These are phyloP conservation scores for Basidiobolus heterosporus DNA, from an alignment of 371 early-diverging fungal species.

Conservation along the genomic window DNA sequence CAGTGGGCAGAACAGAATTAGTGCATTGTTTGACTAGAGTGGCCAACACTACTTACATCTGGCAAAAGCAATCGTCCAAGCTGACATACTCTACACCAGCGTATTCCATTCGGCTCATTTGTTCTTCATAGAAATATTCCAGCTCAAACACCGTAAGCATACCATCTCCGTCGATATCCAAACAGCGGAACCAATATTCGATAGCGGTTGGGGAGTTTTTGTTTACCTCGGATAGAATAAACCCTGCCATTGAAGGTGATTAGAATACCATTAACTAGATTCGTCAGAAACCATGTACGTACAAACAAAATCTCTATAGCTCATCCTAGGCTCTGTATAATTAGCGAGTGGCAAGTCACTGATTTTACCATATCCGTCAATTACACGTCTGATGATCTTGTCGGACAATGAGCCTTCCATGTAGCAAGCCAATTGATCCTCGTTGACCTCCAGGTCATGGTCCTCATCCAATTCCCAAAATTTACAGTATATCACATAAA, in stretches of 20 bases:
- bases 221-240: conserved; percentile 73
- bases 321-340: neutral
- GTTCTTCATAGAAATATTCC: conserved; percentile 67
- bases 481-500: conserved; percentile 90
- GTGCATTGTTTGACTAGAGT: neutral
- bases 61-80: conserved; percentile 53
- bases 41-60: conserved; percentile 24
- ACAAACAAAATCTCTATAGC: too few relatives aligned
- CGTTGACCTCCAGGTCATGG: conserved; percentile 43
- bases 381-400: conserved; percentile 4
- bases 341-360: conserved; percentile 11
- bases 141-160: conserved; percentile 69
- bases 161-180: conserved; percentile 85
- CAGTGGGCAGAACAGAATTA: neutral
- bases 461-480: conserved; percentile 80
- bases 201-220: conserved; percentile 48
- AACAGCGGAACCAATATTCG: conserved; percentile 86
- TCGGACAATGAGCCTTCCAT: conserved; percentile 9
- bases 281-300: conserved; percentile 7
- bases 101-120: conserved; percentile 43
- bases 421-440: conserved; percentile 42
- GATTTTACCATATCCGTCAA: too few relatives aligned
- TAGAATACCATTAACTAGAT: conserved; percentile 23
- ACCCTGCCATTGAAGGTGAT: conserved; percentile 29
- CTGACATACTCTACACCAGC: conserved; percentile 40